Evolutionary conservation across 176 grass and related monocot genomes (phyloP).

Genomic region (Oryza brachyantha): DNA sequence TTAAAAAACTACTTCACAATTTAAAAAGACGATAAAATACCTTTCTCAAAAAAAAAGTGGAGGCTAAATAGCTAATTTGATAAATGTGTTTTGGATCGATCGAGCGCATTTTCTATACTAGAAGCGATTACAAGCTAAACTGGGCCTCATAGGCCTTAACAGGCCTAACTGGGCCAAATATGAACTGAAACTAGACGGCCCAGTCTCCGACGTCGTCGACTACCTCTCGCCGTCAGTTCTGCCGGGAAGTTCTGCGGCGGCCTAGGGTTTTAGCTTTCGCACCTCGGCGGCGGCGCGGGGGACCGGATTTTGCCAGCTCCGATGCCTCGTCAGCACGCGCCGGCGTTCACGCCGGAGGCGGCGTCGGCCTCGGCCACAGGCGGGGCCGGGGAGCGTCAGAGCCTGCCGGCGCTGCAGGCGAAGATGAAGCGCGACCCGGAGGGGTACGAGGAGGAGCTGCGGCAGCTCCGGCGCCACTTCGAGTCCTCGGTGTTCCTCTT

Average conservation of each 20-base stretch:
- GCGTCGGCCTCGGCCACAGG: conserved; percentile 36
- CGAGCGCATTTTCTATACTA: no score
- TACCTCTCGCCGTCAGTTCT: neutral
- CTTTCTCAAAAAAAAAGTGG: no score
- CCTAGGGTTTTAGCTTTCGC: neutral
- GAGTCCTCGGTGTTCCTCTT: conserved; percentile 85
- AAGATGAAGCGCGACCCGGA: conserved; percentile 97
- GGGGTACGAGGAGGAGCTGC: conserved; percentile 81
- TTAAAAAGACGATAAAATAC: no score
- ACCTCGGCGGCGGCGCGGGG: neutral
- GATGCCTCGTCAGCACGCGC: conserved; percentile 48
- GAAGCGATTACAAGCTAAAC: no score
- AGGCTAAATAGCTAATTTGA: no score
- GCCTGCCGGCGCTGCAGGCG: conserved; percentile 67
- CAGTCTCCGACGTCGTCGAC: neutral
- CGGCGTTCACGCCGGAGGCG: conserved; percentile 68
- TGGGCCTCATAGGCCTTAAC: no score
- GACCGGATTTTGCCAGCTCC: neutral
- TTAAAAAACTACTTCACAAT: no score
- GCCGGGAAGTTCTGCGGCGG: neutral
- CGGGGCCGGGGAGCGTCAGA: conserved; percentile 44
- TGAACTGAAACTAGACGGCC: neutral
- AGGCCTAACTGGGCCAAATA: neutral
- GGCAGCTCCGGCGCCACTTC: conserved; percentile 76
- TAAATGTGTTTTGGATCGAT: no score